Evolutionary conservation across 1,284 basidiomycete species (phyloP).

Genomic region (Termitomyces sp.): DNA sequence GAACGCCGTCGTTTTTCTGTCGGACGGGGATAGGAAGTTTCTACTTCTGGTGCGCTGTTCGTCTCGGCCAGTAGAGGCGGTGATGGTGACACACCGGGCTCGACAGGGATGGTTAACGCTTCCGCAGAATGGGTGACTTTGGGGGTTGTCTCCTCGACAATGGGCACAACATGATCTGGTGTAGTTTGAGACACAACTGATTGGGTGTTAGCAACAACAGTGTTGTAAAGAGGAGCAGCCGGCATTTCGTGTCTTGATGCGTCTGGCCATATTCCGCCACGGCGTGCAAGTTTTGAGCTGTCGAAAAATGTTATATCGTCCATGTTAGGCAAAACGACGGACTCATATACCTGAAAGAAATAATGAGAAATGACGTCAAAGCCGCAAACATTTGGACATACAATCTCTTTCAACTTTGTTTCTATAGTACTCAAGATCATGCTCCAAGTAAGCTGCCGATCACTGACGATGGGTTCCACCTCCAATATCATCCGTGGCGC

Average conservation of each 20-base stretch:
- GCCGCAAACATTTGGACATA: conserved; percentile 38
- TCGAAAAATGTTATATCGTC: conserved; percentile 97
- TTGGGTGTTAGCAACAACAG: conserved; percentile 17
- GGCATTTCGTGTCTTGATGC: conserved; percentile 51
- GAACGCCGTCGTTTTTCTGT: conserved; percentile 24
- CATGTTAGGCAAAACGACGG: conserved; percentile 94
- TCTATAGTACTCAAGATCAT: conserved; percentile 91
- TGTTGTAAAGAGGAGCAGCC: conserved; percentile 18
- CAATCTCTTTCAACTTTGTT: conserved; percentile 82
- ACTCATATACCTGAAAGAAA: conserved; percentile 76
- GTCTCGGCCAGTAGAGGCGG: conserved; percentile 1
- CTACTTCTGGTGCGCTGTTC: conserved; percentile 7
- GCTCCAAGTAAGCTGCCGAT: conserved; percentile 87
- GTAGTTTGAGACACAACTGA: conserved; percentile 27
- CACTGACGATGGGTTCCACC: conserved; percentile 91
- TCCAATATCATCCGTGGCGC: conserved; percentile 85
- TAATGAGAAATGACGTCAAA: conserved; percentile 3
- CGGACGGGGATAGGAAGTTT: not conserved
- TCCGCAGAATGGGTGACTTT: conserved; percentile 17
- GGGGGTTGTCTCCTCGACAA: conserved; percentile 1
- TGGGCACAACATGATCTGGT: conserved; percentile 14
- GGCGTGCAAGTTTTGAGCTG: conserved; percentile 55
- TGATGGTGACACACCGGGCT: not conserved
- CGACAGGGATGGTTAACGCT: conserved; percentile 7
- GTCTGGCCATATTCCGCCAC: conserved; percentile 90